Conservation (phyloP, 2,329 filamentous ascomycete species). For the Claviceps sorghi region DNA sequence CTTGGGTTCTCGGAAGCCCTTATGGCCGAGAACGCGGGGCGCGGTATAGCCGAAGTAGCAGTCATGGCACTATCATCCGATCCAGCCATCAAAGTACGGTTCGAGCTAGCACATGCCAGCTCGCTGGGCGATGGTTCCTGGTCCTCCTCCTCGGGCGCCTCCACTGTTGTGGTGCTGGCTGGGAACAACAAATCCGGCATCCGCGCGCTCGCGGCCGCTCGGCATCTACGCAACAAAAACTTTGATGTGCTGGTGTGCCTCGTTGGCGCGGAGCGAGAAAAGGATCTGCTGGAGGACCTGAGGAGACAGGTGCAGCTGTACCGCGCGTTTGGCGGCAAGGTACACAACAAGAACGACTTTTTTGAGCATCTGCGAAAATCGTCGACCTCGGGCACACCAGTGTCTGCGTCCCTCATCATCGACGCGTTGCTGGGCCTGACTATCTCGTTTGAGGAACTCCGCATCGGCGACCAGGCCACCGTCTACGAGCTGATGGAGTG, state of each 20-base stretch:
- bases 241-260: slow-evolving; percentile 70
- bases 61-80: slow-evolving; percentile 51
- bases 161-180: slow-evolving; percentile 59
- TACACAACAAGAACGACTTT: slow-evolving; percentile 46
- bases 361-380: slow-evolving; percentile 43
- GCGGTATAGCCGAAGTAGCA: slow-evolving; percentile 75
- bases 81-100: slow-evolving; percentile 42
- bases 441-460: slow-evolving; percentile 75
- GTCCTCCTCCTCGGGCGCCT: slow-evolving; percentile 11
- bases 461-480: slow-evolving; percentile 66
- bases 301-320: slow-evolving; percentile 73
- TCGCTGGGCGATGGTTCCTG: slow-evolving; percentile 15
- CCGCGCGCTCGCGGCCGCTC: slow-evolving; percentile 68
- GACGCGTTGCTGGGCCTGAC: slow-evolving; percentile 82
- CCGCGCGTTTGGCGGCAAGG: slow-evolving; percentile 64
- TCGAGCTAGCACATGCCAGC: slow-evolving; percentile 27
- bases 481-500: slow-evolving; percentile 86
- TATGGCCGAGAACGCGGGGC: slow-evolving; percentile 80
- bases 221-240: slow-evolving; percentile 75
- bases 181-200: slow-evolving; percentile 90
- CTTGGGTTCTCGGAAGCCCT: slow-evolving; percentile 78
- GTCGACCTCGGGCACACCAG: slow-evolving; percentile 24
- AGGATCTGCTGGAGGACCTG: slow-evolving; percentile 66
- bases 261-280: slow-evolving; percentile 69
- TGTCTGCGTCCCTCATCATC: slow-evolving; percentile 63